phyloP scores from a whole-genome alignment of 202 grass and related monocot species.

The Cymbopogon flexuosus region DNA sequence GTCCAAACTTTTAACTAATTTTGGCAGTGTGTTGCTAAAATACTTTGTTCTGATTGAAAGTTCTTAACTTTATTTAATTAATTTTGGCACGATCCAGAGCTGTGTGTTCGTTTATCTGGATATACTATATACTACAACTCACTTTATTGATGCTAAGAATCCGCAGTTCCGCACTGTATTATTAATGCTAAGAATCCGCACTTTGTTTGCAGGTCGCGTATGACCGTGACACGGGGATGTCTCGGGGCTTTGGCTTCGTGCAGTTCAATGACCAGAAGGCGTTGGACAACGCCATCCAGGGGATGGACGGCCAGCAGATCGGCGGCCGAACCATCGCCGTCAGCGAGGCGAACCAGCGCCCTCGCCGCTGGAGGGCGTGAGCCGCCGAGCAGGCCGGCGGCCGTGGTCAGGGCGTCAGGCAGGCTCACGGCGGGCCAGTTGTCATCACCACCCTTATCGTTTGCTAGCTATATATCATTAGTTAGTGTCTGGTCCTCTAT shows the following conservation, averaged over 20 bases:
- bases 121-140: too few relatives aligned
- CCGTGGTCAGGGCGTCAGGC: background rate
- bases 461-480: background rate
- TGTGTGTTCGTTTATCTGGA: too few relatives aligned
- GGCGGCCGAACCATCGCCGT: constrained; percentile 5
- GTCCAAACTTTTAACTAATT: too few relatives aligned
- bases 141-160: too few relatives aligned
- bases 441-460: background rate
- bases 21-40: too few relatives aligned
- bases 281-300: background rate
- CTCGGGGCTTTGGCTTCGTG: background rate
- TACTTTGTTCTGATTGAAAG: background rate
- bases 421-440: background rate
- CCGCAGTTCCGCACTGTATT: too few relatives aligned
- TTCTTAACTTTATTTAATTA: background rate
- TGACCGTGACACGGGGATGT: background rate
- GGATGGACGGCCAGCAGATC: constrained; percentile 23
- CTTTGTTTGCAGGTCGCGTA: background rate
- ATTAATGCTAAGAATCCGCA: background rate
- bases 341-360: background rate
- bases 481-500: background rate
- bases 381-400: background rate
- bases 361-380: constrained; percentile 19
- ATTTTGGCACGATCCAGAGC: background rate
- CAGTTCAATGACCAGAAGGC: background rate